phyloP scores from a whole-genome alignment of 2,329 filamentous ascomycete species.

The Cercospora berteroae region DNA sequence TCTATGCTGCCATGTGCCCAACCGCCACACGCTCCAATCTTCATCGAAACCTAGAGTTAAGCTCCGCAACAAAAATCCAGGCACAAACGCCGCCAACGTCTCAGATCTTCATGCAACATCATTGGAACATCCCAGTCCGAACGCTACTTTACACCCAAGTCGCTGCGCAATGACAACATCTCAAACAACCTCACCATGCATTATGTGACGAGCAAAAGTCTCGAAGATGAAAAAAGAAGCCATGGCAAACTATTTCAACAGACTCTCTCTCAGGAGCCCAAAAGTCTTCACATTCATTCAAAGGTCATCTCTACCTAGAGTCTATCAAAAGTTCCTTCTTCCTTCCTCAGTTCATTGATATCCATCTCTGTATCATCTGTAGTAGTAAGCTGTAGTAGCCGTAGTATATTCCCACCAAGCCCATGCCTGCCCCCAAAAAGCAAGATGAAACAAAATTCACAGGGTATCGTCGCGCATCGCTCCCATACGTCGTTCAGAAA shows the following conservation, averaged over 20 bases:
- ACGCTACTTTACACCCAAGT: not conserved
- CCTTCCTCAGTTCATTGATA: not conserved
- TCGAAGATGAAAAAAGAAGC: no score
- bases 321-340: not conserved
- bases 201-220: no score
- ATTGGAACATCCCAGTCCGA: not conserved
- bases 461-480: constrained; percentile 10
- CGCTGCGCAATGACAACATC: not conserved
- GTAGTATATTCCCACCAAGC: not conserved
- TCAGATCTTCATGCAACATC: not conserved
- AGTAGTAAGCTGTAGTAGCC: not conserved
- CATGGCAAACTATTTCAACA: not conserved
- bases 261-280: not conserved
- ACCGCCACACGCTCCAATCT: not conserved
- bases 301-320: not conserved
- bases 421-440: not conserved
- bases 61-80: not conserved
- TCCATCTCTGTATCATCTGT: not conserved
- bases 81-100: not conserved
- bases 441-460: constrained; percentile 3
- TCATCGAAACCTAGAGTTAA: not conserved
- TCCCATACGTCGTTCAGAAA: constrained; percentile 1
- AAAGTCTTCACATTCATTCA: not conserved
- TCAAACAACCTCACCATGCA: not conserved
- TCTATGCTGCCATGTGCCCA: not conserved